phyloP scores from a whole-genome alignment of 805 yeast species.

The Groenewaldozyma salmanticensis region DNA sequence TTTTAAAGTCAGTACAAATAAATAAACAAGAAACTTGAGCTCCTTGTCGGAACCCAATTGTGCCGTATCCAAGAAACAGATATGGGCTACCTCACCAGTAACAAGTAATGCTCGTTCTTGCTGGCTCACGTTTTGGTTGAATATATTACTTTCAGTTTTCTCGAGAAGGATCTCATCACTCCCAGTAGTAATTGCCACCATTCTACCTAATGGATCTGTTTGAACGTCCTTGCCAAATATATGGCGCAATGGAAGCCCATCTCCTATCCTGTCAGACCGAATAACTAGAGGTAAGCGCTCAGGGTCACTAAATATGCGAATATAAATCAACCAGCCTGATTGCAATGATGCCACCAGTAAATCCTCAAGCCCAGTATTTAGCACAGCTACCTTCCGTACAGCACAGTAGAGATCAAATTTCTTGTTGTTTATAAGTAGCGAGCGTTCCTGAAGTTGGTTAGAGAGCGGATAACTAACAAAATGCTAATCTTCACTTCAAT shows the following conservation, averaged over 20 bases:
- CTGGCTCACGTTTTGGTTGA: no score
- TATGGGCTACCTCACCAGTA: no score
- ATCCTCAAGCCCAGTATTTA: constrained; percentile 5
- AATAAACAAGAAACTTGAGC: no score
- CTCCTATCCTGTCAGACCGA: no score
- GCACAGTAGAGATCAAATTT: background rate
- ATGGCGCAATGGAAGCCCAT: background rate
- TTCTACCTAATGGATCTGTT: background rate
- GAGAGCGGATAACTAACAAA: background rate
- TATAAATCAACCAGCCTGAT: constrained; percentile 7
- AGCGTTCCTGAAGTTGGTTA: background rate
- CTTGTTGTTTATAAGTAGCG: background rate
- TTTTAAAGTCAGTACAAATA: no score
- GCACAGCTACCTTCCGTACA: background rate
- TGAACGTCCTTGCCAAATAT: background rate
- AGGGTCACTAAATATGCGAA: constrained; percentile 8
- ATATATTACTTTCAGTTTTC: no score
- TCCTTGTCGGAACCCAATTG: no score
- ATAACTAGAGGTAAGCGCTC: constrained; percentile 11
- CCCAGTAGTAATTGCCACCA: background rate
- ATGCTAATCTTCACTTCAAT: background rate
- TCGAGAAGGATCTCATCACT: background rate
- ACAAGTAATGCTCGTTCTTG: no score
- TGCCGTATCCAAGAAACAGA: no score
- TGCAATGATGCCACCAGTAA: constrained; percentile 4